phyloP scores from a whole-genome alignment of 2,329 filamentous ascomycete species.

The Hypoxylon sp. region DNA sequence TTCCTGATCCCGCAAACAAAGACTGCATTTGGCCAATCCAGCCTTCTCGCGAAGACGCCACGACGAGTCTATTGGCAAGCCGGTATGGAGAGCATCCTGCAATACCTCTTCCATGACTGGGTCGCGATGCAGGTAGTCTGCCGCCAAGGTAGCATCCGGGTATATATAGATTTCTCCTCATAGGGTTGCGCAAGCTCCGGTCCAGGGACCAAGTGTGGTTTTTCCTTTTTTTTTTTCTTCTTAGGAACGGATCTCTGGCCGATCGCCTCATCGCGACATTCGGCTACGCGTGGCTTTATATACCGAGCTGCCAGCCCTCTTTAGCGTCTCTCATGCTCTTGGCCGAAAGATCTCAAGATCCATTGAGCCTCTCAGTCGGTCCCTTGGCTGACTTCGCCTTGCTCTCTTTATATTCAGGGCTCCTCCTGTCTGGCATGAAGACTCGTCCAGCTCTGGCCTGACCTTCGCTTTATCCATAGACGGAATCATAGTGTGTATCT shows the following conservation, averaged over 20 bases:
- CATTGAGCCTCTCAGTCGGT: conserved; percentile 13
- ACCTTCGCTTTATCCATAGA: conserved; percentile 28
- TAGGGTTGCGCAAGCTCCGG: conserved; percentile 41
- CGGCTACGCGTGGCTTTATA: conserved; percentile 36
- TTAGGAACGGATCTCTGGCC: conserved; percentile 22
- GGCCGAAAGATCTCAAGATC: conserved; percentile 22
- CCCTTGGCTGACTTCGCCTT: conserved; percentile 6
- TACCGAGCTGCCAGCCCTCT: conserved; percentile 16
- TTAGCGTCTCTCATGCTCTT: conserved; percentile 21
- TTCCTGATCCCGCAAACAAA: conserved; percentile 21
- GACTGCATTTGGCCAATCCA: conserved; percentile 28
- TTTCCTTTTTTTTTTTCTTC: conserved; percentile 23
- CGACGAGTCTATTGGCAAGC: conserved; percentile 28
- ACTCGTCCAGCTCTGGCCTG: conserved; percentile 24
- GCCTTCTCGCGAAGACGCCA: conserved; percentile 26
- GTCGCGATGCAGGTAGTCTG: conserved; percentile 37
- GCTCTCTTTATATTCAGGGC: conserved; percentile 19
- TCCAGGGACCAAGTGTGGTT: conserved; percentile 38
- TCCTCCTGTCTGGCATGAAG: conserved; percentile 16
- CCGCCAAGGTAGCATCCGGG: conserved; percentile 49
- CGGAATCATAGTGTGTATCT: conserved; percentile 20
- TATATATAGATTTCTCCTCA: conserved; percentile 48
- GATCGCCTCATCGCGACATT: conserved; percentile 13
- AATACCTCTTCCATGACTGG: conserved; percentile 34
- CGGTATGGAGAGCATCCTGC: conserved; percentile 22